These are phyloP conservation scores for Talaromyces pinophilus DNA, from an alignment of 2,329 filamentous ascomycete genomes.

Conservation along the genomic window DNA sequence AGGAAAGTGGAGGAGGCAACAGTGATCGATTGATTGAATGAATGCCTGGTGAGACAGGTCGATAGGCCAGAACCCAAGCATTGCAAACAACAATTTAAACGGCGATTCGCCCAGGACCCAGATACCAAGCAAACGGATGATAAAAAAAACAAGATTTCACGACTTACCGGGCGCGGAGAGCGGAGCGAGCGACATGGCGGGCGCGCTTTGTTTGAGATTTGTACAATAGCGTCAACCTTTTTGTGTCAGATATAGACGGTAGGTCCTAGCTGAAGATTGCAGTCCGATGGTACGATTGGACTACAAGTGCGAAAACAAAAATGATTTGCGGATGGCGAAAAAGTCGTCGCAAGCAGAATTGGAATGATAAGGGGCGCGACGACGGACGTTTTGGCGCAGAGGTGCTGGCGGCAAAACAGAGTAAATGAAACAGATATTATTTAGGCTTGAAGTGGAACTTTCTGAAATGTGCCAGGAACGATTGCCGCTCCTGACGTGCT, in stretches of 20 bases:
- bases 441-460: constrained; percentile 19
- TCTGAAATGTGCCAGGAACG: constrained; percentile 11
- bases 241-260: constrained; percentile 18
- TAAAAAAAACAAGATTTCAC: constrained; percentile 23
- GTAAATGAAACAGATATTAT: constrained; percentile 11
- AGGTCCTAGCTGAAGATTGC: background rate
- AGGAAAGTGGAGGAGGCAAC: constrained; percentile 20
- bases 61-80: background rate
- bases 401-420: constrained; percentile 15
- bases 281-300: constrained; percentile 16
- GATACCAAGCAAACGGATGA: constrained; percentile 13
- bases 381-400: constrained; percentile 7
- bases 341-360: constrained; percentile 18
- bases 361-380: constrained; percentile 15
- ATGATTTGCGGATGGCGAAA: constrained; percentile 1
- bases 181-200: constrained; percentile 31
- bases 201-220: constrained; percentile 22
- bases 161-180: constrained; percentile 31
- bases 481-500: constrained; percentile 18
- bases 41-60: constrained; percentile 9
- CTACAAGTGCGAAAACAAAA: background rate
- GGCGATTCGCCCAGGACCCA: constrained; percentile 6
- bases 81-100: background rate
- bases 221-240: constrained; percentile 16
- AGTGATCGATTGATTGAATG: constrained; percentile 9